These are phyloP conservation scores for Bothriochloa decipiens DNA, from an alignment of 176 grass and related monocot genomes.

Conservation along the genomic window DNA sequence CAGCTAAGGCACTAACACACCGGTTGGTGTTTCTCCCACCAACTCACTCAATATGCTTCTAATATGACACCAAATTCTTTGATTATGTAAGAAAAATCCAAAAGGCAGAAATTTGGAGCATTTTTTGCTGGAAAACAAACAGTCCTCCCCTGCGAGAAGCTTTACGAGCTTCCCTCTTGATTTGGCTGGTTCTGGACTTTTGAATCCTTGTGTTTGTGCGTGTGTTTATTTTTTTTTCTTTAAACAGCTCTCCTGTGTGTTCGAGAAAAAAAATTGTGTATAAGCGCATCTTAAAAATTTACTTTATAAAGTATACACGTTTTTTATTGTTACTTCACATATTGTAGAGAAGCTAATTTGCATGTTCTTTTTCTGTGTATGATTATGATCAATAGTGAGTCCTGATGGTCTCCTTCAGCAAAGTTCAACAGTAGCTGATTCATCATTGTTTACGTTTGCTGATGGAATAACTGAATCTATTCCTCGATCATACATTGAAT, in stretches of 20 bases:
- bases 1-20: not conserved
- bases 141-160: not conserved
- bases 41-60: not conserved
- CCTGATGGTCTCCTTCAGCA: slow-evolving; percentile 94
- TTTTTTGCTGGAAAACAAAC: slow-evolving; percentile 8
- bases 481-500: slow-evolving; percentile 92
- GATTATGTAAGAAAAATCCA: not conserved
- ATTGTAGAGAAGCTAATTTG: slow-evolving; percentile 17
- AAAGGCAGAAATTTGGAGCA: not conserved
- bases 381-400: slow-evolving; percentile 65
- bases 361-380: slow-evolving; percentile 1
- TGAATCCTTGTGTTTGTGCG: not conserved
- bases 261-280: not conserved
- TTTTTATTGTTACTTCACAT: not conserved
- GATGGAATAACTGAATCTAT: slow-evolving; percentile 75
- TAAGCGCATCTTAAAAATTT: slow-evolving; percentile 2
- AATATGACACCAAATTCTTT: not conserved
- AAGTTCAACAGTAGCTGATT: slow-evolving; percentile 97
- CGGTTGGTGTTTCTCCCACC: not conserved
- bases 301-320: not conserved
- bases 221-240: not conserved
- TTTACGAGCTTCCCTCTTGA: too few relatives aligned
- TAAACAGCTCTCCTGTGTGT: not conserved
- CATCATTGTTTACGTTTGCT: slow-evolving; percentile 68
- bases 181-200: too few relatives aligned